Evolutionary conservation across 768 basidiomycete species (phyloP), one percentile per base, ranked within the genome.

Genomic region (Rhizopogon vinicolor): DNA sequence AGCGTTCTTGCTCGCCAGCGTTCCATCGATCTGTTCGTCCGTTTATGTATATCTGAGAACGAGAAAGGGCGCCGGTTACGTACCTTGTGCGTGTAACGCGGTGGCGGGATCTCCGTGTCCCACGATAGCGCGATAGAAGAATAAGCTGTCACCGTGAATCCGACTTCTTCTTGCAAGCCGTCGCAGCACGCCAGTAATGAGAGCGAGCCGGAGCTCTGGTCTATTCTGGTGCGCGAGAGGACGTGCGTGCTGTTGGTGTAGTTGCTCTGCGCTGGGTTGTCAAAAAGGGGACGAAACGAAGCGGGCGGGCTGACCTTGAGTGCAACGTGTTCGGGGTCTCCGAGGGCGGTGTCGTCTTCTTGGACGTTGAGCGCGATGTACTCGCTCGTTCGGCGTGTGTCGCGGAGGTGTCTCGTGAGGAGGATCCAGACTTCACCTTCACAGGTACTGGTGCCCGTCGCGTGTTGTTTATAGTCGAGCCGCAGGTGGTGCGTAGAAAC

Each of bases 381-480:
- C 57, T 91, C 87, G 1, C 78, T 72, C 5, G 73, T 77, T 41
- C 80, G 75, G 44, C 72, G 77, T n/a, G 82, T 87, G 58, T 86
- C 75, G 0, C 68, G 66, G 7, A 88, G 66, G 66, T 98, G 95
- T 29, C 92, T 82, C 0, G 86, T 87, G 2, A 98, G 77, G 1
- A 94, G 78, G 7, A 95, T 62, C 91, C 89, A 96, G 6, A 97
- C 75, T 43, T 91, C 85, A 29, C 75, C 62, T 16, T 62, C 64
- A 33, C 31, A 8, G 31, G 31, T 33, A 6, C 31, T 33, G 28
- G 37, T 57, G 19, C 63, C 57, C 43, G 43, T 60, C 29, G 63
- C 4, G 6, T 51, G 55, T 28, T 60, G 18, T 40, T 60, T 58
- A 45, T 82, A 77, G 29, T 73, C 74, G 59, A 75, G 68, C 54